These are phyloP conservation scores for Flaveria sonorensis DNA, from an alignment of 129 eudicot species.

Conservation along the genomic window DNA sequence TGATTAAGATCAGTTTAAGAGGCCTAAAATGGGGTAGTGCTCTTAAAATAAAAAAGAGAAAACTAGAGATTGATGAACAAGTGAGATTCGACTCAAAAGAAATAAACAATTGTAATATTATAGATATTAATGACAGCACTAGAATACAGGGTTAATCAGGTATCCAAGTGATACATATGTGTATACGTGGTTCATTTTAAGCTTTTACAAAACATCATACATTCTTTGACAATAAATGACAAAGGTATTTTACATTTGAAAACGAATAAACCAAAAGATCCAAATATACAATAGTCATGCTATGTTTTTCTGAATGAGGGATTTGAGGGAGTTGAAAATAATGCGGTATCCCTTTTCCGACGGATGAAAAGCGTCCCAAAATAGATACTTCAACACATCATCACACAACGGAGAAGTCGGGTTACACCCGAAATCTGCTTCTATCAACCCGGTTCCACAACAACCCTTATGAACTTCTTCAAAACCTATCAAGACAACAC, in stretches of 20 bases:
- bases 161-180: too few species aligned
- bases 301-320: slow-evolving; percentile 29
- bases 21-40: too few species aligned
- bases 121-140: too few species aligned
- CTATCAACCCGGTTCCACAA: slow-evolving; percentile 81
- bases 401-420: slow-evolving; percentile 46
- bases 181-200: too few species aligned
- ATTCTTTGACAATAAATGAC: not conserved
- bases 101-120: too few species aligned
- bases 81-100: too few species aligned
- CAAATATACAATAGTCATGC: slow-evolving; percentile 1
- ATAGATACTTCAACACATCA: slow-evolving; percentile 51
- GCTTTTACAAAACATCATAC: not conserved
- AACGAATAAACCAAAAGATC: not conserved
- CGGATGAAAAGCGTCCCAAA: slow-evolving; percentile 68
- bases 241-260: not conserved
- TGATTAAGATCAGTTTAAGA: too few species aligned
- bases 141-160: too few species aligned
- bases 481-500: slow-evolving; percentile 37
- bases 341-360: slow-evolving; percentile 44
- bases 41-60: too few species aligned
- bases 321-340: slow-evolving; percentile 40
- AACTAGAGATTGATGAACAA: too few species aligned
- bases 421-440: slow-evolving; percentile 58
- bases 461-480: slow-evolving; percentile 54